Percentiles rank a stretch among this genome's conserved stretches.
Conservation (phyloP, 148 eudicot genomes). For the Amaranthus hypochondriacus region DNA sequence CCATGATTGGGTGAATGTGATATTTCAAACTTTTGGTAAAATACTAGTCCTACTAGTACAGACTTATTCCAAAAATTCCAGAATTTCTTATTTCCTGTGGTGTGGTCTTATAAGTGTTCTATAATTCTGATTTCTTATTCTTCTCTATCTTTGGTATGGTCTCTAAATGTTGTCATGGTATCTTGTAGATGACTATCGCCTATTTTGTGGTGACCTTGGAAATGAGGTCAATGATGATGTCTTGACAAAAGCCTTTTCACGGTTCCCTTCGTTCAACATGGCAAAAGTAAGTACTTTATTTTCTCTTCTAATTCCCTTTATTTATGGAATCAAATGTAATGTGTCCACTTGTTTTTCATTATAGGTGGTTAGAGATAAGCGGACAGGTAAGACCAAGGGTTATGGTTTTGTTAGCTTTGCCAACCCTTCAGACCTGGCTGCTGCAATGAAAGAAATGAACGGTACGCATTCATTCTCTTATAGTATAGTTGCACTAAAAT, state of each 20-base stretch:
- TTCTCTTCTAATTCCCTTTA: background rate
- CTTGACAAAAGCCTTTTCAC: constrained; percentile 74
- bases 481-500: background rate
- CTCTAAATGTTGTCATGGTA: background rate
- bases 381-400: constrained; percentile 89
- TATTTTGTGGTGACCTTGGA: constrained; percentile 94
- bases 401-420: constrained; percentile 90
- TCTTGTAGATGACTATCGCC: constrained; percentile 77
- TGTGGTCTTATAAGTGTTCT: constrained; percentile 1
- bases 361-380: constrained; percentile 90
- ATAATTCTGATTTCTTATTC: background rate
- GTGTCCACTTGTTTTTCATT: constrained; percentile 15
- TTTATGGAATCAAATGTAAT: constrained; percentile 8
- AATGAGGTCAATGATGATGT: constrained; percentile 98
- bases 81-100: background rate
- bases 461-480: constrained; percentile 35
- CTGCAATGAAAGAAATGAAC: constrained; percentile 84
- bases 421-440: constrained; percentile 71
- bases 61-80: background rate
- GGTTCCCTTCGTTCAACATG: constrained; percentile 87
- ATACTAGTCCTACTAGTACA: constrained; percentile 8
- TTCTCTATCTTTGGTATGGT: background rate
- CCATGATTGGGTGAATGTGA: constrained; percentile 28
- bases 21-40: constrained; percentile 23
- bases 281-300: constrained; percentile 57